Conservation (phyloP, 2,329 filamentous ascomycete species). For the Exophiala sideris region DNA sequence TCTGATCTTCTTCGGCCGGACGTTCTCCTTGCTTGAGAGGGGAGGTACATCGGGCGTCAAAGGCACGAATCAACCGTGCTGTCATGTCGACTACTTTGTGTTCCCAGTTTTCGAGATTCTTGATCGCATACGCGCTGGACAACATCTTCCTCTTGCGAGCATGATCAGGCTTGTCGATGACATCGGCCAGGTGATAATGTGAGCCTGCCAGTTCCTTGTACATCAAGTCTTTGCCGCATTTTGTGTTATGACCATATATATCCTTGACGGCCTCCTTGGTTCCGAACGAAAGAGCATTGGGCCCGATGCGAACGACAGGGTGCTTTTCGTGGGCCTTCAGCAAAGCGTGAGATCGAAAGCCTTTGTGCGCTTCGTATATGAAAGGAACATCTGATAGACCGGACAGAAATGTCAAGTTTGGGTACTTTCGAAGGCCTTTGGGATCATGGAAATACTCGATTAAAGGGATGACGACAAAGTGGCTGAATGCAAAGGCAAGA, state of each 20-base stretch:
- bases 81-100: constrained; percentile 40
- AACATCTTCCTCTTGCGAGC: constrained; percentile 39
- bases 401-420: constrained; percentile 42
- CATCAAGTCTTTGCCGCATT: constrained; percentile 25
- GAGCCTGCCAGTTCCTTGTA: constrained; percentile 4
- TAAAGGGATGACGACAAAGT: neutral
- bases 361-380: constrained; percentile 25
- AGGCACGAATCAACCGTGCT: constrained; percentile 33
- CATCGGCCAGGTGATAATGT: constrained; percentile 30
- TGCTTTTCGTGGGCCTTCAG: constrained; percentile 49
- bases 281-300: constrained; percentile 11
- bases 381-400: constrained; percentile 47
- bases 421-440: constrained; percentile 46
- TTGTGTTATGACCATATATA: constrained; percentile 39
- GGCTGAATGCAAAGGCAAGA: neutral
- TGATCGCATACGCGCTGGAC: constrained; percentile 38
- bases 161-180: constrained; percentile 39
- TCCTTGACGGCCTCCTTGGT: constrained; percentile 29
- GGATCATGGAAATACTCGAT: neutral
- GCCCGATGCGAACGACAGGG: constrained; percentile 20
- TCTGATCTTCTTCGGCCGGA: constrained; percentile 28
- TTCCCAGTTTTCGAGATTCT: constrained; percentile 42
- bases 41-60: constrained; percentile 35
- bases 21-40: constrained; percentile 1
- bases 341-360: constrained; percentile 25